phyloP scores from a whole-genome alignment of 352 stramenopile species.

The Phytophthora fragariaefolia region DNA sequence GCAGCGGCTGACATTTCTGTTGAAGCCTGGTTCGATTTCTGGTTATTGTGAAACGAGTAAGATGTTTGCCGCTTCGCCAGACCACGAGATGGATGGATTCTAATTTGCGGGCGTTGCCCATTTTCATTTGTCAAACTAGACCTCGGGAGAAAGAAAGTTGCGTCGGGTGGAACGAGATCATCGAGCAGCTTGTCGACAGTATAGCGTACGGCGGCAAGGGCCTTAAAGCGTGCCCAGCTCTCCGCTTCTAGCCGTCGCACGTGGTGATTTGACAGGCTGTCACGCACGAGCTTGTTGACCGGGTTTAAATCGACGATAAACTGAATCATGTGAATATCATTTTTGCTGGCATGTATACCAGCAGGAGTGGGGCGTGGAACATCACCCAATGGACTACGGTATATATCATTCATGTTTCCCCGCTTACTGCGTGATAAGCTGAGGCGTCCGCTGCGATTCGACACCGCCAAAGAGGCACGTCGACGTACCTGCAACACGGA shows the following conservation, averaged over 20 bases:
- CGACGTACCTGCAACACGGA: slow-evolving; percentile 7
- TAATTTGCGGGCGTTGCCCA: slow-evolving; percentile 14
- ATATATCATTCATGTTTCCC: slow-evolving; percentile 4
- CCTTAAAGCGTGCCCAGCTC: slow-evolving; percentile 59
- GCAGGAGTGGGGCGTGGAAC: not conserved
- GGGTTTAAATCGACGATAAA: slow-evolving; percentile 70
- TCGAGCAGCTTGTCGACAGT: slow-evolving; percentile 46
- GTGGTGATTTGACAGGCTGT: slow-evolving; percentile 41
- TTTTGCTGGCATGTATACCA: no score
- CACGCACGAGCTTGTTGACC: slow-evolving; percentile 57
- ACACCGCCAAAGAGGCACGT: slow-evolving; percentile 14
- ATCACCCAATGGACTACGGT: slow-evolving; percentile 10
- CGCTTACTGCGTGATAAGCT: slow-evolving; percentile 25
- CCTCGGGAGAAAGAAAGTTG: not conserved
- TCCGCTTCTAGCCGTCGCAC: slow-evolving; percentile 53
- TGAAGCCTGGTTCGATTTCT: slow-evolving; percentile 1
- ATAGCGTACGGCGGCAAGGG: slow-evolving; percentile 46
- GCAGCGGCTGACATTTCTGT: not conserved
- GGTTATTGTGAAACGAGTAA: slow-evolving; percentile 3
- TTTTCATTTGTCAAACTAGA: not conserved
- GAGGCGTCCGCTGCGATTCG: slow-evolving; percentile 14
- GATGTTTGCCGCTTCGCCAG: slow-evolving; percentile 9
- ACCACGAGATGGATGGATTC: slow-evolving; percentile 12
- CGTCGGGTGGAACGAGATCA: slow-evolving; percentile 34
- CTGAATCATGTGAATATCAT: slow-evolving; percentile 37